Percentiles rank a stretch among this genome's conserved stretches.
These are phyloP conservation scores for Tricholomella constricta DNA, from an alignment of 768 basidiomycete species.

Conservation along the genomic window DNA sequence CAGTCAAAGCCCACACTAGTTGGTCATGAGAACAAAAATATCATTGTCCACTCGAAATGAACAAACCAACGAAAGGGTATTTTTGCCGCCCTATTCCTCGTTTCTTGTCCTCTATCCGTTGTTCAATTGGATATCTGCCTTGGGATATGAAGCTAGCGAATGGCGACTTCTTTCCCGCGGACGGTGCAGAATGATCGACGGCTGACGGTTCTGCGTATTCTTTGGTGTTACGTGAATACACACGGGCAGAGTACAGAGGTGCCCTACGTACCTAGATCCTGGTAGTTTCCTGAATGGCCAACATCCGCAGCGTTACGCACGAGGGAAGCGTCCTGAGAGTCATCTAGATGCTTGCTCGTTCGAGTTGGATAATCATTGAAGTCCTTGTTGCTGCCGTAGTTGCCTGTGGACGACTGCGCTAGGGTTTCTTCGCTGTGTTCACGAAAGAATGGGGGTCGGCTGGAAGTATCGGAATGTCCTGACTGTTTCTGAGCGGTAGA, in stretches of 20 bases:
- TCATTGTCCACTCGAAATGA: neutral
- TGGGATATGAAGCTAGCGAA: slow-evolving; percentile 44
- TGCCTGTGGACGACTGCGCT: neutral
- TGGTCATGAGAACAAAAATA: slow-evolving; percentile 14
- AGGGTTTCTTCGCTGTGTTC: slow-evolving; percentile 7
- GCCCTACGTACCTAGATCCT: slow-evolving; percentile 53
- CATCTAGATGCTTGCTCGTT: slow-evolving; percentile 20
- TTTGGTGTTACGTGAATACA: slow-evolving; percentile 24
- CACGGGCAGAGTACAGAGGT: neutral
- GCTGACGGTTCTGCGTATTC: slow-evolving; percentile 66
- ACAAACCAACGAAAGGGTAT: slow-evolving; percentile 73
- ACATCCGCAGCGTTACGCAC: slow-evolving; percentile 47
- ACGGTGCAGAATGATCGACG: slow-evolving; percentile 24
- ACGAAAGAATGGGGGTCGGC: slow-evolving; percentile 11
- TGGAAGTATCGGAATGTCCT: slow-evolving; percentile 6
- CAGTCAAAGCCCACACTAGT: slow-evolving; percentile 64
- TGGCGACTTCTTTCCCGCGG: slow-evolving; percentile 42
- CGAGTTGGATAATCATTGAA: slow-evolving; percentile 3
- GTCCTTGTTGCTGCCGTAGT: neutral
- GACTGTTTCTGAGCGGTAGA: neutral
- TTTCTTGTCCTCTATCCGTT: slow-evolving; percentile 87
- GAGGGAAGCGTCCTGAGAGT: slow-evolving; percentile 41
- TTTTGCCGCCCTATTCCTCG: slow-evolving; percentile 82
- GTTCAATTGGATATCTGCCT: slow-evolving; percentile 65
- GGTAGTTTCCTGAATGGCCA: slow-evolving; percentile 40